Percentiles rank a stretch among this genome's conserved stretches.
Conservation (phyloP, 495 filamentous ascomycete genomes). For the Xylaria cubensis region DNA sequence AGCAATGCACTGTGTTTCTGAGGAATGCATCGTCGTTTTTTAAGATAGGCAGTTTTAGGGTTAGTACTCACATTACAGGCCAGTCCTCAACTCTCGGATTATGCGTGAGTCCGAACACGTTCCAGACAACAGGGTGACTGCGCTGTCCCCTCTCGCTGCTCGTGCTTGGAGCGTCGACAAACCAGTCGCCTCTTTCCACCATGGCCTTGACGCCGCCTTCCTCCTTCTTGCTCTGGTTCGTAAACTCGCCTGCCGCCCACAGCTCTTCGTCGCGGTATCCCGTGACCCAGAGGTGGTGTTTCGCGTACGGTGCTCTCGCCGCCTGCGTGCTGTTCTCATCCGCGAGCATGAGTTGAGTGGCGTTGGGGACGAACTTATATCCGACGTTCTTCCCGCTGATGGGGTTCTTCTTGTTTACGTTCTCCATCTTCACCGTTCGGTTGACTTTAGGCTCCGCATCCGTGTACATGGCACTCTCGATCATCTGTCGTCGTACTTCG, state of each 20-base stretch:
- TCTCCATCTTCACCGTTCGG: slow-evolving; percentile 83
- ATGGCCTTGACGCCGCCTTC: slow-evolving; percentile 42
- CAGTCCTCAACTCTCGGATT: slow-evolving; percentile 67
- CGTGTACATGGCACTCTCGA: slow-evolving; percentile 66
- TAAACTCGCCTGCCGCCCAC: slow-evolving; percentile 84
- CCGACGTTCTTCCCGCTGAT: slow-evolving; percentile 78
- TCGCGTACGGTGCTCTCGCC: slow-evolving; percentile 81
- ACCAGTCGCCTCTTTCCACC: slow-evolving; percentile 42
- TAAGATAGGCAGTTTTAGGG: too few relatives aligned
- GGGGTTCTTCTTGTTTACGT: slow-evolving; percentile 67
- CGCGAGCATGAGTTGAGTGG: slow-evolving; percentile 83
- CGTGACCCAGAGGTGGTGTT: slow-evolving; percentile 82
- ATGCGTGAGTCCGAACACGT: slow-evolving; percentile 65
- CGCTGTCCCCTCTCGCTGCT: slow-evolving; percentile 38
- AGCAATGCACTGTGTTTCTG: neutral
- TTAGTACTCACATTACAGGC: slow-evolving; percentile 63
- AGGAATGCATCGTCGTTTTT: neutral
- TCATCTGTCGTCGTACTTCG: slow-evolving; percentile 43
- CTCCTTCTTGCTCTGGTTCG: slow-evolving; percentile 66
- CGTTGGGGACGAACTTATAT: slow-evolving; percentile 77
- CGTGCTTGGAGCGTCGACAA: slow-evolving; percentile 34
- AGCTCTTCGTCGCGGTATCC: slow-evolving; percentile 79
- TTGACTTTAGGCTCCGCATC: slow-evolving; percentile 68
- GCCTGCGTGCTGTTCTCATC: slow-evolving; percentile 71
- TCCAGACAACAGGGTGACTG: slow-evolving; percentile 63